Conservation (phyloP, 768 basidiomycete genomes). For the Cantharellus cinnabarinus region DNA sequence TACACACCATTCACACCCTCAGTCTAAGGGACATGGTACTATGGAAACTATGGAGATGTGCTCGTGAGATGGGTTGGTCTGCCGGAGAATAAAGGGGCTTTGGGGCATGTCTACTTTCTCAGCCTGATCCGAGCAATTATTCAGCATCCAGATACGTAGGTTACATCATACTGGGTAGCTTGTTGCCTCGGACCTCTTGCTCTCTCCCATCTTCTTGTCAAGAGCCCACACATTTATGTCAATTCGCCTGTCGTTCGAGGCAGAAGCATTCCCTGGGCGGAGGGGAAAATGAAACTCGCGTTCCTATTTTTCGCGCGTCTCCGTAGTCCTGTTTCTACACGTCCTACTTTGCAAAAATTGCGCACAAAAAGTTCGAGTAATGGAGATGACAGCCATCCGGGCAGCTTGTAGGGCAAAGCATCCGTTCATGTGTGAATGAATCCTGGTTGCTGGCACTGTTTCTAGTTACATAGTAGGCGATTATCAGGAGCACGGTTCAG, state of each 20-base stretch:
- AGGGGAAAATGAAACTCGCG: constrained; percentile 11
- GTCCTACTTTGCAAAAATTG: no score
- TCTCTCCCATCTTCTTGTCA: constrained; percentile 10
- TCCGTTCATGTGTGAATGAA: no score
- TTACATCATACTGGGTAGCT: constrained; percentile 6
- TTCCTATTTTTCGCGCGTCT: neutral
- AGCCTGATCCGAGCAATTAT: neutral
- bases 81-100: neutral
- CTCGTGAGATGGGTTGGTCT: neutral
- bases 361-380: no score
- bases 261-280: constrained; percentile 20
- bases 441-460: no score
- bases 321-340: no score
- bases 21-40: constrained; percentile 3
- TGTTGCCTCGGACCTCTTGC: constrained; percentile 11
- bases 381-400: no score
- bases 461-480: no score
- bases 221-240: neutral
- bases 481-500: no score
- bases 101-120: neutral
- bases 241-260: constrained; percentile 16
- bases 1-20: no score
- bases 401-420: no score
- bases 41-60: neutral
- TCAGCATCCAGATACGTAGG: neutral